Conservation (phyloP, 108 stramenopile species). For the Skeletonema marinoi region DNA sequence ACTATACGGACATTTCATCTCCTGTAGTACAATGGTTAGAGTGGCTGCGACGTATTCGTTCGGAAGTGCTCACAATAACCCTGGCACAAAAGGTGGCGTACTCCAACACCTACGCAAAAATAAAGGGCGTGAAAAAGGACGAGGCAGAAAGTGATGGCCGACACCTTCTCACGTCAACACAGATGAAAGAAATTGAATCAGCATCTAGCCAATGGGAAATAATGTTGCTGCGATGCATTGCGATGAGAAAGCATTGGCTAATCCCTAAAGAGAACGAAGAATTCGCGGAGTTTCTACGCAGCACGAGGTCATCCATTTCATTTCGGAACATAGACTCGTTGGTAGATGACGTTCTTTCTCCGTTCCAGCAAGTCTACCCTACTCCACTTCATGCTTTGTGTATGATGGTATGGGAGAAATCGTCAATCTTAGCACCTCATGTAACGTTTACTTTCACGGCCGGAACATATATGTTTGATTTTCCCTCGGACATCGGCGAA, state of each 20-base stretch:
- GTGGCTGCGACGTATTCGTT: conserved; percentile 14
- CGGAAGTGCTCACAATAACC: neutral
- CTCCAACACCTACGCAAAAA: conserved; percentile 17
- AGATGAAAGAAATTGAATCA: conserved; percentile 16
- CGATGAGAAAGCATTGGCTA: conserved; percentile 19
- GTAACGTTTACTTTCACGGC: conserved; percentile 4
- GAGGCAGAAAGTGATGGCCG: neutral
- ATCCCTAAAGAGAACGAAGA: conserved; percentile 16
- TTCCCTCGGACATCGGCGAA: conserved; percentile 6
- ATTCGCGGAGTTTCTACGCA: conserved; percentile 15
- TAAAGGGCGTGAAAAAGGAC: conserved; percentile 16
- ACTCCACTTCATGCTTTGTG: conserved; percentile 22
- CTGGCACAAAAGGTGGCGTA: conserved; percentile 12
- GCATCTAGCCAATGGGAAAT: conserved; percentile 20
- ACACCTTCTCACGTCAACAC: neutral
- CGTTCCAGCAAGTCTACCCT: conserved; percentile 18
- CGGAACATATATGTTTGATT: neutral
- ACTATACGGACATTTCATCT: conserved; percentile 32
- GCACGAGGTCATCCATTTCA: conserved; percentile 15
- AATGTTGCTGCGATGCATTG: conserved; percentile 16
- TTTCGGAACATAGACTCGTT: neutral
- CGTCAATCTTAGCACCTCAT: neutral
- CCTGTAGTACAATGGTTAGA: conserved; percentile 32
- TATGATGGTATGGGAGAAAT: conserved; percentile 7
- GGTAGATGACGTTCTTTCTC: neutral